Base-by-base conservation (phyloP, 495 filamentous ascomycete species). In the Monascus purpureus region DNA sequence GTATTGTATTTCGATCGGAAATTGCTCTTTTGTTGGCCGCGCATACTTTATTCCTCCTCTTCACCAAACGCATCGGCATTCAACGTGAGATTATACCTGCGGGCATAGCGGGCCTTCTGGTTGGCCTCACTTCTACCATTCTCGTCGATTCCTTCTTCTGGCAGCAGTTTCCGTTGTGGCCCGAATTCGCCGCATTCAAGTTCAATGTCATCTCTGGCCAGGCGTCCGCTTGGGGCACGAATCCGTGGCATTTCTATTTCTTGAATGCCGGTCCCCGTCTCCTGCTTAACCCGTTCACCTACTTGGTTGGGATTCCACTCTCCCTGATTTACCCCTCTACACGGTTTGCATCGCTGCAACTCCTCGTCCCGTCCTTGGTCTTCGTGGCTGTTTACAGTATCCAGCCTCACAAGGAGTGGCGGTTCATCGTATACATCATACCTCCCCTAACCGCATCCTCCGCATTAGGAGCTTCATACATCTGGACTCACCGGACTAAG, bases 391-490 rank as follows among this genome's bases (percentile, higher is more conserved):
- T 90, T 23, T 97, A 94, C 59, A 88, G 81, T 29, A 37, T 67
- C 30, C 77, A 92, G 27, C 87, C 90, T 3, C 90, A 99, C 55
- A 99, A 99, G 52, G 90, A 99, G 57, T 81, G 82, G 61, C 80
- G 90, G 13, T 99, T 99, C 61, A 80, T 99, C 41, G 65, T 96
- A 37, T 96, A 96, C 57, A 62, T 73, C 41, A 65, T 93, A 26
- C 92, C 92, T 0, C 60, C 74, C 0, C 57, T 95, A 4, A 93
- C 90, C 0, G 80, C 82, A 4, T 66, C 73, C 13, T 78, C 86
- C 6, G 75, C 85, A 0, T 61, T 83, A 1, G 75, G 75, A 12
- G 80, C 84, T 1, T 65, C 70, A 13, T 79, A 77, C 50, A 67
- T 93, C 36, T 90, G 77, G 68, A 73, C 64, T 0, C 71, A 75